Base-by-base conservation (phyloP, 2,329 filamentous ascomycete genomes). In the Aureobasidium sp. region DNA sequence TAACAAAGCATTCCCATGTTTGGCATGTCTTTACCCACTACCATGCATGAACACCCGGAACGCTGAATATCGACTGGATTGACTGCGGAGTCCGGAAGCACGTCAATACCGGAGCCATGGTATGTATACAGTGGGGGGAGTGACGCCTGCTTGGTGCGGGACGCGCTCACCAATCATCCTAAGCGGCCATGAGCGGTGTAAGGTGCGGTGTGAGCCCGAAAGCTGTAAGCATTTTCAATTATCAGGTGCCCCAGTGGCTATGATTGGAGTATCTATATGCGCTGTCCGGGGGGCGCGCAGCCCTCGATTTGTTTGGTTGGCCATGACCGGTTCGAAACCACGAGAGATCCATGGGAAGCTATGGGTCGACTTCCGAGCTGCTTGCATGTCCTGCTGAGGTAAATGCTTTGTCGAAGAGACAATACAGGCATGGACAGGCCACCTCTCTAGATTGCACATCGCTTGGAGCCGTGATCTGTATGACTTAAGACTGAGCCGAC, bases 161-260 rank as follows among this genome's bases (percentile, higher is more conserved):
- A 58, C 14, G 31, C 54, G 31, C 45, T 37, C 42, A 48, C 54
- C 54, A 58, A 58, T 58, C 54, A 58, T 35, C n/a, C 40, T 15
- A n/a, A 58, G 29, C 42, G 31, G 29, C 29, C 39, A 31, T 29
- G 39, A 45, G 53, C 53, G 53, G 53, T 57, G 53, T 57, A 56
- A 44, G 53, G 54, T 58, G 54, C 54, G 54, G 54, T 58, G 54
- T 48, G 54, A 48, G 54, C 42, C 54, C 42, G 42, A 37, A 24
- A 37, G 27, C 19, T 57, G 54, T 58, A 48, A 58, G 54, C 42
- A 29, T 58, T 19, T 31, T 29, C 42, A 29, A 48, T 44, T 27
- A 58, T 58, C 54, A 58, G 31, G 42, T 58, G 54, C 42, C 42
- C 31, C 40, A 57, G 29, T 27, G 27, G 7, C n/a, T 45, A 29